Evolutionary conservation across 352 stramenopile genomes (phyloP).

Genomic region (Globisporangium takayamanum): DNA sequence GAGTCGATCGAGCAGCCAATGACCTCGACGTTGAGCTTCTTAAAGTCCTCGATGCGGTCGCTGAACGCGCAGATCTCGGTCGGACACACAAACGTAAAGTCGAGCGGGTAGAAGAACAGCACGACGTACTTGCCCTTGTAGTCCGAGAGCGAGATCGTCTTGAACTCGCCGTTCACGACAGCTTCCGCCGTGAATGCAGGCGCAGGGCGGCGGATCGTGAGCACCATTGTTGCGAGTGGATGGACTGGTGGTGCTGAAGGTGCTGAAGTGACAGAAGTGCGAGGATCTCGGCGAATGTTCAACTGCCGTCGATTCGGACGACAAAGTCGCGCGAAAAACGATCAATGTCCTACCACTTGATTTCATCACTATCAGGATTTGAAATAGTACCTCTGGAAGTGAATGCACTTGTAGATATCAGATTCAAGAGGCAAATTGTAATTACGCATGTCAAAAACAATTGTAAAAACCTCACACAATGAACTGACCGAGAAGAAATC

Average conservation of each 20-base stretch:
- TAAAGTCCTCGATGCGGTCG: conserved; percentile 77
- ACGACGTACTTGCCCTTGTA: conserved; percentile 89
- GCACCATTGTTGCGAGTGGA: conserved; percentile 27
- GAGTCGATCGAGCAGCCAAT: conserved; percentile 80
- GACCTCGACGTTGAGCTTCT: conserved; percentile 70
- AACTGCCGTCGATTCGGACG: not conserved
- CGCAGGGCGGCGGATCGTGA: conserved; percentile 61
- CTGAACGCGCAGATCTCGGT: conserved; percentile 90
- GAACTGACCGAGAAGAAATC: no score
- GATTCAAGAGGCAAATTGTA: no score
- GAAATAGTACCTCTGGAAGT: no score
- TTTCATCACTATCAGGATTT: not conserved
- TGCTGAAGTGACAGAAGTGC: not conserved
- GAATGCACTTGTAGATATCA: no score
- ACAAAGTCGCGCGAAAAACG: not conserved
- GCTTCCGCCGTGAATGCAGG: conserved; percentile 73
- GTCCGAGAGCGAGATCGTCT: conserved; percentile 72
- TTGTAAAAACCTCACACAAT: no score
- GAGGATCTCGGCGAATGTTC: conserved; percentile 3
- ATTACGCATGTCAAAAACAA: no score
- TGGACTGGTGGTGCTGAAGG: not conserved
- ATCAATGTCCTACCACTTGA: not conserved
- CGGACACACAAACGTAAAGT: conserved; percentile 90
- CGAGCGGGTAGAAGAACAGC: conserved; percentile 90
- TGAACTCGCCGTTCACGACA: conserved; percentile 81